phyloP scores from a whole-genome alignment of 2,329 filamentous ascomycete genomes.

The Fusarium sp. region DNA sequence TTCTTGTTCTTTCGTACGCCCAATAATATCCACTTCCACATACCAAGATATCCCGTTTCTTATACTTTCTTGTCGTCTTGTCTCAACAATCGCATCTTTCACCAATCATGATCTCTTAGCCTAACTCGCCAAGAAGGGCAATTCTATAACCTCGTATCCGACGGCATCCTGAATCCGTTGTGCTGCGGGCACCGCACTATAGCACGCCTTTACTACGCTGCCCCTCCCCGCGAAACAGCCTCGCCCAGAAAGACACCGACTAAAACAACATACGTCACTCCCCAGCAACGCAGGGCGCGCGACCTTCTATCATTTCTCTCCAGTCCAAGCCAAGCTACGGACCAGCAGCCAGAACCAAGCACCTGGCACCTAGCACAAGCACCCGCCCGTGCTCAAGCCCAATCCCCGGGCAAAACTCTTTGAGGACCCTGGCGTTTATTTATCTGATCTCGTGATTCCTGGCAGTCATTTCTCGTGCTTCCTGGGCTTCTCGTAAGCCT shows the following conservation, averaged over 20 bases:
- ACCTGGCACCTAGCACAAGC: background rate
- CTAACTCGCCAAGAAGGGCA: constrained; percentile 24
- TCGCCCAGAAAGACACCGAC: constrained; percentile 36
- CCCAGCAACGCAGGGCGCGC: constrained; percentile 37
- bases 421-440: constrained; percentile 35
- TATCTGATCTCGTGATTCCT: constrained; percentile 44
- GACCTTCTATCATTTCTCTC: constrained; percentile 33
- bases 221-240: constrained; percentile 45
- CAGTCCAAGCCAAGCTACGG: background rate
- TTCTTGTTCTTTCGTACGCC: background rate
- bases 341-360: background rate
- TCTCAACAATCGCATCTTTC: constrained; percentile 7
- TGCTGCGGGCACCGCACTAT: constrained; percentile 9
- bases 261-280: constrained; percentile 47
- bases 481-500: constrained; percentile 9
- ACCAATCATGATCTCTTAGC: constrained; percentile 37
- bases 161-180: background rate
- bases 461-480: constrained; percentile 28
- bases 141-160: constrained; percentile 18
- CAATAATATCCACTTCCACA: background rate
- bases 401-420: constrained; percentile 28
- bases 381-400: constrained; percentile 28
- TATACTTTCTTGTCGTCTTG: background rate
- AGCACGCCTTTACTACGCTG: constrained; percentile 10
- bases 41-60: constrained; percentile 21